These are phyloP conservation scores for Metschnikowia cubensis DNA, from an alignment of 805 yeast genomes.

Conservation along the genomic window DNA sequence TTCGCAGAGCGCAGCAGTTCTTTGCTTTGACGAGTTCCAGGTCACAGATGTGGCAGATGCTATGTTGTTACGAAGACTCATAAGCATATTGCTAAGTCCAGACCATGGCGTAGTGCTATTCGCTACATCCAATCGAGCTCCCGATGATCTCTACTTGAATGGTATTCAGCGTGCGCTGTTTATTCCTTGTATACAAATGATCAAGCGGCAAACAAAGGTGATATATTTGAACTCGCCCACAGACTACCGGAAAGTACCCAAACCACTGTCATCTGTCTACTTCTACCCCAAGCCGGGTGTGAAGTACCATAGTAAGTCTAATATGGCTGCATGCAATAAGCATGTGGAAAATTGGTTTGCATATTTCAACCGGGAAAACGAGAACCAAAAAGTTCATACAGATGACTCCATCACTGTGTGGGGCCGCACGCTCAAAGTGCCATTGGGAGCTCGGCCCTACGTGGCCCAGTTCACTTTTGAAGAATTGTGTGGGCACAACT, in stretches of 20 bases:
- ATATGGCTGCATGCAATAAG: constrained; percentile 46
- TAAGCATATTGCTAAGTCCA: constrained; percentile 61
- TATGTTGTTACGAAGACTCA: constrained; percentile 79
- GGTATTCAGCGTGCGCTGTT: constrained; percentile 92
- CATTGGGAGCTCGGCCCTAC: constrained; percentile 66
- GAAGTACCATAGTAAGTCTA: constrained; percentile 47
- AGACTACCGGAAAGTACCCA: constrained; percentile 85
- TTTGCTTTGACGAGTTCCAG: constrained; percentile 96
- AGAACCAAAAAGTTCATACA: constrained; percentile 17
- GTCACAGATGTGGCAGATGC: constrained; percentile 99
- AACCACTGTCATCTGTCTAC: constrained; percentile 78
- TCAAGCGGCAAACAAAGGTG: constrained; percentile 71
- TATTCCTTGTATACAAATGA: constrained; percentile 82
- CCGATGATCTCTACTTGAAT: constrained; percentile 87
- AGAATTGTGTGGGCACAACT: constrained; percentile 79
- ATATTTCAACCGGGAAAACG: constrained; percentile 66
- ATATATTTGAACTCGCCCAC: constrained; percentile 84
- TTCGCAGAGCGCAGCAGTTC: constrained; percentile 66
- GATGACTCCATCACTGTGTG: constrained; percentile 54
- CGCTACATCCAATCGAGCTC: constrained; percentile 93
- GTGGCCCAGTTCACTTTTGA: constrained; percentile 90
- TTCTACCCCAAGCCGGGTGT: constrained; percentile 67
- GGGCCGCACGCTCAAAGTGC: constrained; percentile 83
- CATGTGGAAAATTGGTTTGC: constrained; percentile 78
- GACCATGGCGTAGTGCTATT: constrained; percentile 82